Evolutionary conservation across 306 rosid genomes (phyloP).

Genomic region (Malus asiatica): DNA sequence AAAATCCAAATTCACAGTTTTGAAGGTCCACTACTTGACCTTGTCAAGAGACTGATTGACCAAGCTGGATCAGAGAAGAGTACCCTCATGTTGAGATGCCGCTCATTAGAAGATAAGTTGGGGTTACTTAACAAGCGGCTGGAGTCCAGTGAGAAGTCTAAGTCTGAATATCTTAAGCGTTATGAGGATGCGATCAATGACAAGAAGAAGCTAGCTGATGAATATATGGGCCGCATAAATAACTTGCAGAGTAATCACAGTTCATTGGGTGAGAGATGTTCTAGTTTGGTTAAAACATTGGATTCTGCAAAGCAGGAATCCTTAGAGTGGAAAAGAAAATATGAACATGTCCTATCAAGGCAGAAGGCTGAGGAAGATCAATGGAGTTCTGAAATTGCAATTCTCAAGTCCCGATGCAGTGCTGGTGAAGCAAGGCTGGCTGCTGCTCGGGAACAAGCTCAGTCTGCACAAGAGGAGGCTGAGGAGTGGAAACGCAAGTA

Average conservation of each 20-base stretch:
- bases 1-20: slow-evolving; percentile 42
- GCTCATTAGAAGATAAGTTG: slow-evolving; percentile 66
- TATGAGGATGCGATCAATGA: slow-evolving; percentile 81
- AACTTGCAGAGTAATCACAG: slow-evolving; percentile 72
- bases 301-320: slow-evolving; percentile 79
- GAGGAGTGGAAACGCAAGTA: slow-evolving; percentile 93
- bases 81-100: slow-evolving; percentile 54
- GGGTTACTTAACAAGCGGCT: slow-evolving; percentile 65
- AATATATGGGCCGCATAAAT: slow-evolving; percentile 69
- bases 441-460: slow-evolving; percentile 83
- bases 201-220: slow-evolving; percentile 77
- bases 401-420: slow-evolving; percentile 70
- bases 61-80: slow-evolving; percentile 79
- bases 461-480: slow-evolving; percentile 96
- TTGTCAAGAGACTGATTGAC: slow-evolving; percentile 54
- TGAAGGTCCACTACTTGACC: slow-evolving; percentile 83
- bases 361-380: slow-evolving; percentile 84
- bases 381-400: slow-evolving; percentile 68
- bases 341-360: slow-evolving; percentile 56
- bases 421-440: slow-evolving; percentile 93
- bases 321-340: slow-evolving; percentile 75
- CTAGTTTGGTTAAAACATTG: slow-evolving; percentile 55
- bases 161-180: slow-evolving; percentile 70
- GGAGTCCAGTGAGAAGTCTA: slow-evolving; percentile 72
- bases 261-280: slow-evolving; percentile 61